A percentile compares a stretch with the other conserved stretches of the same genome.
Evolutionary conservation across 768 basidiomycete genomes (phyloP).

Genomic region (Kockovaella imperatae): DNA sequence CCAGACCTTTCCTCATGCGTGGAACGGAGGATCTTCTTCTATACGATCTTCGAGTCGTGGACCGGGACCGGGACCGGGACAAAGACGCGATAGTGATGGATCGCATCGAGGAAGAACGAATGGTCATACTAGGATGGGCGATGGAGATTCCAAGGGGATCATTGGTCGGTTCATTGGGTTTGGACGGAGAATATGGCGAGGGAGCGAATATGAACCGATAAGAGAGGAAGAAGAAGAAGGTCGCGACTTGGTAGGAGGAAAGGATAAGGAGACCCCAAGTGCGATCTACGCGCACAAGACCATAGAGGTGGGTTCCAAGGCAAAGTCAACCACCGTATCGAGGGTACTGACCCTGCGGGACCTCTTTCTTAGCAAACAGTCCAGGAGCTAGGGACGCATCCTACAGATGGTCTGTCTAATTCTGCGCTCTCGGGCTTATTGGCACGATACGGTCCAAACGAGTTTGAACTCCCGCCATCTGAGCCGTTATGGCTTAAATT

Average conservation of each 20-base stretch:
- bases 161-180: slow-evolving; percentile 11
- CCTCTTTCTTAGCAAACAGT: slow-evolving; percentile 67
- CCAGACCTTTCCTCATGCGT: slow-evolving; percentile 4
- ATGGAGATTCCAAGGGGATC: not conserved
- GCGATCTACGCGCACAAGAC: slow-evolving; percentile 36
- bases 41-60: not conserved
- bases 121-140: not conserved
- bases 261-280: slow-evolving; percentile 38
- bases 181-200: slow-evolving; percentile 16
- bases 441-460: slow-evolving; percentile 75
- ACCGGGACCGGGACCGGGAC: not conserved
- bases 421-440: slow-evolving; percentile 59
- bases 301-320: slow-evolving; percentile 26
- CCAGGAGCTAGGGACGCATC: slow-evolving; percentile 60
- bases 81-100: too few relatives aligned
- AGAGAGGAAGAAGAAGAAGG: slow-evolving; percentile 14
- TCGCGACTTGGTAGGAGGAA: slow-evolving; percentile 10
- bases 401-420: slow-evolving; percentile 56
- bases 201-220: slow-evolving; percentile 21
- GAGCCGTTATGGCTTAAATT: slow-evolving; percentile 81
- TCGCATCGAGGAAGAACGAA: slow-evolving; percentile 1
- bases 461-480: slow-evolving; percentile 76
- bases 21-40: not conserved
- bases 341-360: not conserved
- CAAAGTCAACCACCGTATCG: not conserved